phyloP scores from a whole-genome alignment of 352 stramenopile genomes.

The Globisporangium carolinianum region DNA sequence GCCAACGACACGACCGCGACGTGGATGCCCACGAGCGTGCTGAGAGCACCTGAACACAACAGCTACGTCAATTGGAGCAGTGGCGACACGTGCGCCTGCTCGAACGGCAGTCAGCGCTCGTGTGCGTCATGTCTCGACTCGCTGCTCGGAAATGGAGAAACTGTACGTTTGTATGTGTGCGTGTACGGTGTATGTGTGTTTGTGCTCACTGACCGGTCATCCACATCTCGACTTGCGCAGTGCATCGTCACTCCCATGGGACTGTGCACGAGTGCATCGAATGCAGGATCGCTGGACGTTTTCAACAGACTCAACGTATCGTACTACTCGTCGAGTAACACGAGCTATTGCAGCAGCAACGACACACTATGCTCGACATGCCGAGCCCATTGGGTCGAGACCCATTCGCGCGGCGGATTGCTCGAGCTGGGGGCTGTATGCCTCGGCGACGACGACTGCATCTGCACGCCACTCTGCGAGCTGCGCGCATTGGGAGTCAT shows the following conservation, averaged over 20 bases:
- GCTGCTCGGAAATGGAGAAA: conserved; percentile 8
- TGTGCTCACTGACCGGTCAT: no score
- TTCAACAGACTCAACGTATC: background rate
- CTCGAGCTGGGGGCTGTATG: conserved; percentile 14
- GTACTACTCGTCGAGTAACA: background rate
- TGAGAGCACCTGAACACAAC: background rate
- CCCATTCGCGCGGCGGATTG: background rate
- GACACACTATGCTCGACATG: background rate
- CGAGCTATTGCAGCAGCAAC: background rate
- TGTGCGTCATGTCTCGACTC: background rate
- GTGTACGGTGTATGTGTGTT: background rate
- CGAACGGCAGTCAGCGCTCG: background rate
- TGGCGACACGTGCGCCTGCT: background rate
- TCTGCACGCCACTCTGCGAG: conserved; percentile 29
- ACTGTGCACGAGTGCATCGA: background rate
- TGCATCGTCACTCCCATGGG: background rate
- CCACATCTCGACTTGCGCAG: background rate
- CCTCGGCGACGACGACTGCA: conserved; percentile 24
- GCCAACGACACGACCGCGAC: no score
- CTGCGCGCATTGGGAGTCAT: conserved; percentile 3
- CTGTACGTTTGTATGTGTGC: background rate
- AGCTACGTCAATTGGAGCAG: conserved; percentile 4
- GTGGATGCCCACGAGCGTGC: background rate
- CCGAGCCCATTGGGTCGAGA: background rate
- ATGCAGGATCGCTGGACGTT: no score